Evolutionary conservation across 257 asterid genomes (phyloP).

Genomic region (Nicotiana attenuata): DNA sequence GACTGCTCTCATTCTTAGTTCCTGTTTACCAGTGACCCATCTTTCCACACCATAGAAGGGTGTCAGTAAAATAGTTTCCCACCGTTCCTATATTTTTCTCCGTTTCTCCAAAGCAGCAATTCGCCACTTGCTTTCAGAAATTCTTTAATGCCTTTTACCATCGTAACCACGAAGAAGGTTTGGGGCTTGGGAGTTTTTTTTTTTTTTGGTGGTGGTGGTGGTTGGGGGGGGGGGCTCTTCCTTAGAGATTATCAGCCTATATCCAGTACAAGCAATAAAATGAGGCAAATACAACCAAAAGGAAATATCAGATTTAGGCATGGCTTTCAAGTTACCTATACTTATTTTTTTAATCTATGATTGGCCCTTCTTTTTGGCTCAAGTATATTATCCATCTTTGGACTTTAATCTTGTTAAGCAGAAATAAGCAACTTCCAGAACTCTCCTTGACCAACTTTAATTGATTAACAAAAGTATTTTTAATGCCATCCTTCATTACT

Average conservation of each 20-base stretch:
- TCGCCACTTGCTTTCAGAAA: background rate
- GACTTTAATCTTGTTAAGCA: background rate
- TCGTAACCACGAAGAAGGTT: background rate
- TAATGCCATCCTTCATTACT: background rate
- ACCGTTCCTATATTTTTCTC: background rate
- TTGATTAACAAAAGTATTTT: background rate
- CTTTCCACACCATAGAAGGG: background rate
- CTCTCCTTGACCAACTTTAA: background rate
- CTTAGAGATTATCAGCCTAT: background rate
- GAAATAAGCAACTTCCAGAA: background rate
- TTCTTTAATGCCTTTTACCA: background rate
- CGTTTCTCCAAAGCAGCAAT: background rate
- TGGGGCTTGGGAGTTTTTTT: no score
- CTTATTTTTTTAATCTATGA: background rate
- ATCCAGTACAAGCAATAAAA: background rate
- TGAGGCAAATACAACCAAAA: background rate
- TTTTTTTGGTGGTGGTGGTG: no score
- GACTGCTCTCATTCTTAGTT: conserved; percentile 1
- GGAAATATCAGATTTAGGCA: background rate
- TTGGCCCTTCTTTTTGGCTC: background rate
- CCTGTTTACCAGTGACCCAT: background rate
- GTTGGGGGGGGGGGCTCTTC: background rate
- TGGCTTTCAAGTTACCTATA: background rate
- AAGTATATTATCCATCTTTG: background rate
- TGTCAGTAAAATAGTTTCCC: background rate